These are phyloP conservation scores for Carex myosuroides DNA, from an alignment of 176 grass and related monocot genomes.

Conservation along the genomic window DNA sequence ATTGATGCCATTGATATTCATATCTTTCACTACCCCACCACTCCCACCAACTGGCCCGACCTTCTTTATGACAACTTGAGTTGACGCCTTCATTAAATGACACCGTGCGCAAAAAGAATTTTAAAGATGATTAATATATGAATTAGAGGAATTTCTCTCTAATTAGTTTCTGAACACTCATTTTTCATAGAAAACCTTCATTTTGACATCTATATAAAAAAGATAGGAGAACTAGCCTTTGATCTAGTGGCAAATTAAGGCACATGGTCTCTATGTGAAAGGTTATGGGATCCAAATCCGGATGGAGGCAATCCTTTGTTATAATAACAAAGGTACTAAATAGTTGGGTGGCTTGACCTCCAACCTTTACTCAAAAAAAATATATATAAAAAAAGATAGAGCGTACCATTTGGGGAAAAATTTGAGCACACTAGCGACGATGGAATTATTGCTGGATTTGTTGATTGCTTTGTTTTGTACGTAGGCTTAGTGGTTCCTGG, in stretches of 20 bases:
- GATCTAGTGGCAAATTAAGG: too few species aligned
- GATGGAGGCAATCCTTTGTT: too few species aligned
- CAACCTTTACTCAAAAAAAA: too few species aligned
- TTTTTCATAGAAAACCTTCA: neutral
- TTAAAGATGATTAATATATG: neutral
- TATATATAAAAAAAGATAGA: neutral
- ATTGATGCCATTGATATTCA: slow-evolving; percentile 35
- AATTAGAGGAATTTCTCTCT: neutral
- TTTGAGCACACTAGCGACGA: neutral
- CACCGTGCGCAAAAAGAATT: neutral
- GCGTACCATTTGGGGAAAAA: neutral
- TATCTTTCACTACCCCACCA: slow-evolving; percentile 27
- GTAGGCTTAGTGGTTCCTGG: too few species aligned
- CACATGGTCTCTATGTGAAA: too few species aligned
- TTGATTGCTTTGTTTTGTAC: neutral
- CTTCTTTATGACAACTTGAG: neutral
- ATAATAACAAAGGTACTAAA: too few species aligned
- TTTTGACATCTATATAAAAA: neutral
- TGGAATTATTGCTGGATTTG: neutral
- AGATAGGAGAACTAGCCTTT: too few species aligned
- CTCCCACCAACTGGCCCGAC: slow-evolving; percentile 29
- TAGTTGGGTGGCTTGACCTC: too few species aligned
- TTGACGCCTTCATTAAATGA: neutral
- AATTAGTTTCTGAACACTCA: neutral
- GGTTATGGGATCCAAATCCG: too few species aligned